phyloP scores from a whole-genome alignment of 2,329 filamentous ascomycete species.

The Fusarium redolens region DNA sequence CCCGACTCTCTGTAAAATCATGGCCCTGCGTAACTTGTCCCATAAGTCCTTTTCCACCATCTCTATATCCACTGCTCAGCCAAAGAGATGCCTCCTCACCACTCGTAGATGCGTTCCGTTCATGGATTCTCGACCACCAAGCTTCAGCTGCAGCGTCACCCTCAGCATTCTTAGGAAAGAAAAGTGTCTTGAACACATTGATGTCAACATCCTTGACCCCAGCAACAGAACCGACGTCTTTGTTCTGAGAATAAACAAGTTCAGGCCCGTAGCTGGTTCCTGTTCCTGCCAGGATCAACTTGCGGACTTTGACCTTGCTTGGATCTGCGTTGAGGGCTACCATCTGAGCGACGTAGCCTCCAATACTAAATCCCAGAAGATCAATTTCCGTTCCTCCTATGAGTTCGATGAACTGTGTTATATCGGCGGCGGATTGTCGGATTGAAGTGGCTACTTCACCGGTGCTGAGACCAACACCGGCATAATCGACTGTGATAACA shows the following conservation, averaged over 20 bases:
- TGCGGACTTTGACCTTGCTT: neutral
- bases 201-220: constrained; percentile 1
- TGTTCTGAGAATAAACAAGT: neutral
- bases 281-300: neutral
- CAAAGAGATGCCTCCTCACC: neutral
- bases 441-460: constrained; percentile 1
- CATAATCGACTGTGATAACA: constrained; percentile 4
- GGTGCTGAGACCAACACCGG: constrained; percentile 3
- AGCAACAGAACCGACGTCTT: neutral
- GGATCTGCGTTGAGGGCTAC: neutral
- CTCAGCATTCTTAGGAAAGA: neutral
- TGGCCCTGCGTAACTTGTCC: neutral
- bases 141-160: constrained; percentile 9
- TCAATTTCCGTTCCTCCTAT: neutral
- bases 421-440: constrained; percentile 2
- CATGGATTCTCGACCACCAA: constrained; percentile 6
- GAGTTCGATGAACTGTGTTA: neutral
- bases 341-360: constrained; percentile 12
- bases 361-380: neutral
- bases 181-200: constrained; percentile 8
- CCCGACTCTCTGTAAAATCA: neutral
- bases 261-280: neutral
- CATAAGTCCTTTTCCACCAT: neutral
- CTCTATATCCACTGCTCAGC: neutral
- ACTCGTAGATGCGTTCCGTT: neutral